Evolutionary conservation across 306 rosid species (phyloP), one percentile per base, ranked within the genome.

Genomic region (Luffa acutangula): DNA sequence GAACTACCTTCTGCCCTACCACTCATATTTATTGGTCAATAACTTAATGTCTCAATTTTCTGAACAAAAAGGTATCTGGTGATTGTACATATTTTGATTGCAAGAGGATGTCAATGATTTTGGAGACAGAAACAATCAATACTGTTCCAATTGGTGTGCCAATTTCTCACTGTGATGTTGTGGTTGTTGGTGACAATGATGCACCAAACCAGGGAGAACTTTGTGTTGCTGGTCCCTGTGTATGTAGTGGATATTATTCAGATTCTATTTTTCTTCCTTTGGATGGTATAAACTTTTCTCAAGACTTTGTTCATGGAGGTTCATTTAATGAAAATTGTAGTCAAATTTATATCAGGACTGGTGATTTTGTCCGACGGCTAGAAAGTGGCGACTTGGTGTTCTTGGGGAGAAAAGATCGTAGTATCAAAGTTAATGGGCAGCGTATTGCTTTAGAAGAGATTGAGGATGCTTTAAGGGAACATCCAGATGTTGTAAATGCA

Each of bases 71-170:
- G 98, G 96, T 94, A 17, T 87, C 98, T 15, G 98, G 98, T 62
- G 98, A 94, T 85, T 94, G 97, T 81, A 92, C 92, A 58, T 94
- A 90, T 89, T 94, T 94, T 88, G 97, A 94, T 84, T 94, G 98
- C 94, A 88, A 90, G 92, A 94, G 82, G 85, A 77, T 94, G 85
- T 87, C 94, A n/a, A 56, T 69, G 83, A 84, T 87, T 85, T 83
- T 92, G 87, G 88, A 89, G 89, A 84, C 85, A 49, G 90, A 91
- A 80, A 72, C 56, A 46, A 81, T 90, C 46, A 78, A 84, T 39
- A 92, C 85, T 82, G 93, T 94, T 75, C 98, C 98, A n/a, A 91
- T 94, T 84, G 98, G 98, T 76, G 74, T 86, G 71, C 97, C 98
- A 67, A 87, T 92, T 79, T 75, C 85, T 79, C 88, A 89, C 84